Conservation (phyloP, 805 yeast species). For the Myxozyma lipomycoides region DNA sequence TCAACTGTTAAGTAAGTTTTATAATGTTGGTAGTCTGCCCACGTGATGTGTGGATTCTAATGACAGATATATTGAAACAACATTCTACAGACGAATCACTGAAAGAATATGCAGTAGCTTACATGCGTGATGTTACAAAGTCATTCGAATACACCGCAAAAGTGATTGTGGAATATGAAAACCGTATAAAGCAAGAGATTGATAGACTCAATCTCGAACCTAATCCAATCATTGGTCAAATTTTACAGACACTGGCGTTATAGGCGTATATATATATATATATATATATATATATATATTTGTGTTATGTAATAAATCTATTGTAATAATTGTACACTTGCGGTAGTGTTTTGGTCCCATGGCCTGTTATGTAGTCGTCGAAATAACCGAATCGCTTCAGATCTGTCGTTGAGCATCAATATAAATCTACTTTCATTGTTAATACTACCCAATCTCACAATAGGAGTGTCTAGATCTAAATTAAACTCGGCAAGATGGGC, state of each 20-base stretch:
- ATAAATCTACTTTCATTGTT: no score
- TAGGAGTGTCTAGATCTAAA: no score
- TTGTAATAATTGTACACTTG: no score
- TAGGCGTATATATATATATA: no score
- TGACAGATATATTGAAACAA: conserved; percentile 46
- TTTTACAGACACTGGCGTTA: conserved; percentile 6
- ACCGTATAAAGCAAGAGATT: conserved; percentile 13
- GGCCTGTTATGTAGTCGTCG: no score
- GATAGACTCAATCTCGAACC: conserved; percentile 8
- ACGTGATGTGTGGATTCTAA: conserved; percentile 1
- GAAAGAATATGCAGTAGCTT: conserved; percentile 50
- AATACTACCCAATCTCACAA: no score
- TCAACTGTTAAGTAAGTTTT: conserved; percentile 40
- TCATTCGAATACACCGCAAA: conserved; percentile 42
- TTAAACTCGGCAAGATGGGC: no score
- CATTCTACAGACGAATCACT: conserved; percentile 49
- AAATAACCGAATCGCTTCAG: no score
- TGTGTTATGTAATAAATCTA: no score
- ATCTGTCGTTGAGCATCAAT: no score
- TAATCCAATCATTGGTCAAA: conserved; percentile 18
- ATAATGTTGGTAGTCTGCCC: background rate
- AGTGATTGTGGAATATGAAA: conserved; percentile 13
- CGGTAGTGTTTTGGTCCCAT: no score
- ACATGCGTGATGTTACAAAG: conserved; percentile 42
- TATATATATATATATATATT: no score